Evolutionary conservation across 768 basidiomycete species (phyloP).

Genomic region (Leccinum subgranulosum): DNA sequence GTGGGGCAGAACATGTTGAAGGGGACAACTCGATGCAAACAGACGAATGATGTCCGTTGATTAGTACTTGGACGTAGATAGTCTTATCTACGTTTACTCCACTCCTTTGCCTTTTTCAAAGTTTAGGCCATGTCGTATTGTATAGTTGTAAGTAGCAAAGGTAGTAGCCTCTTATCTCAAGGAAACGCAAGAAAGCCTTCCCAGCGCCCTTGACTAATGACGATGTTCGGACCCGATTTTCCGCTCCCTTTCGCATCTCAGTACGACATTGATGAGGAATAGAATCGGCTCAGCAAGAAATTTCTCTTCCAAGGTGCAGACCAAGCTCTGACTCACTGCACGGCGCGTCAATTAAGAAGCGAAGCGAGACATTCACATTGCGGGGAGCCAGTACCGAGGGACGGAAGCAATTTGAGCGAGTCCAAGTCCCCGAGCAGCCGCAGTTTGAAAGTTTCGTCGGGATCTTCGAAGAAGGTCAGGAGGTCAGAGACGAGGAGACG

Average conservation of each 20-base stretch:
- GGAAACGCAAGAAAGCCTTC: background rate
- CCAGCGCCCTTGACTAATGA: background rate
- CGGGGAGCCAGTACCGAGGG: too few species aligned
- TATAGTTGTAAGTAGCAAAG: background rate
- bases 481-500: too few species aligned
- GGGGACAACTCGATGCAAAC: slow-evolving; percentile 4
- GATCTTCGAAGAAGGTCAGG: background rate
- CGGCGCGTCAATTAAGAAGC: background rate
- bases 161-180: background rate
- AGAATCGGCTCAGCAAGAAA: background rate
- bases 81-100: background rate
- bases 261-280: too few species aligned
- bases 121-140: background rate
- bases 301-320: background rate
- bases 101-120: background rate
- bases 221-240: background rate
- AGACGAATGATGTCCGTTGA: background rate
- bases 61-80: background rate
- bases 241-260: background rate
- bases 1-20: background rate
- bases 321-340: background rate
- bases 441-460: background rate
- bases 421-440: background rate
- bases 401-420: background rate
- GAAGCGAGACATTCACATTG: background rate